Evolutionary conservation across 441 rosid species (phyloP).

Genomic region (Viola pubescens): DNA sequence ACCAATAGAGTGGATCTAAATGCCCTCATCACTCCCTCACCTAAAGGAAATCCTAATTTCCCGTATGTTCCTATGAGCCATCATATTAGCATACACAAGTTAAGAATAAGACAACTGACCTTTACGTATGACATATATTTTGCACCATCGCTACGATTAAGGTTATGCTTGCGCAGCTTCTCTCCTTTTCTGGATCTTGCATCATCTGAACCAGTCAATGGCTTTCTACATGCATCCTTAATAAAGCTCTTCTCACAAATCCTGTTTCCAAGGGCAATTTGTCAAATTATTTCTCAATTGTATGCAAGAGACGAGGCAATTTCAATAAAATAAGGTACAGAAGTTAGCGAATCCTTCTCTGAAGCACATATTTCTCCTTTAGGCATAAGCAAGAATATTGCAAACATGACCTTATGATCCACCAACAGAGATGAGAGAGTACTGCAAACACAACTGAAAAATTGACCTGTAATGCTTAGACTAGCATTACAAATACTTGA

Average conservation of each 20-base stretch:
- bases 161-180: conserved; percentile 42
- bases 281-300: conserved; percentile 9
- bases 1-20: too few species aligned
- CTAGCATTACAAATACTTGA: not conserved
- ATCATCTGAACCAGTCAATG: conserved; percentile 36
- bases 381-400: not conserved
- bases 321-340: not conserved
- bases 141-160: conserved; percentile 61
- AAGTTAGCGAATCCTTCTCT: not conserved
- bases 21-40: too few species aligned
- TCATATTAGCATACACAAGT: not conserved
- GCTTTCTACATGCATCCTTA: conserved; percentile 37
- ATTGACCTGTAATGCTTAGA: conserved; percentile 1
- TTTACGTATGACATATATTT: conserved; percentile 87
- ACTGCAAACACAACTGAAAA: not conserved
- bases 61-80: too few species aligned
- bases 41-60: too few species aligned
- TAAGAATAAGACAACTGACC: conserved; percentile 35
- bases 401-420: not conserved
- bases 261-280: conserved; percentile 13
- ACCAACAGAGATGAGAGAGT: not conserved
- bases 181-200: conserved; percentile 42
- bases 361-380: not conserved
- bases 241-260: conserved; percentile 14
- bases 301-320: not conserved